phyloP scores from a whole-genome alignment of 2,329 filamentous ascomycete species.

The Sodiomyces alkalinus region DNA sequence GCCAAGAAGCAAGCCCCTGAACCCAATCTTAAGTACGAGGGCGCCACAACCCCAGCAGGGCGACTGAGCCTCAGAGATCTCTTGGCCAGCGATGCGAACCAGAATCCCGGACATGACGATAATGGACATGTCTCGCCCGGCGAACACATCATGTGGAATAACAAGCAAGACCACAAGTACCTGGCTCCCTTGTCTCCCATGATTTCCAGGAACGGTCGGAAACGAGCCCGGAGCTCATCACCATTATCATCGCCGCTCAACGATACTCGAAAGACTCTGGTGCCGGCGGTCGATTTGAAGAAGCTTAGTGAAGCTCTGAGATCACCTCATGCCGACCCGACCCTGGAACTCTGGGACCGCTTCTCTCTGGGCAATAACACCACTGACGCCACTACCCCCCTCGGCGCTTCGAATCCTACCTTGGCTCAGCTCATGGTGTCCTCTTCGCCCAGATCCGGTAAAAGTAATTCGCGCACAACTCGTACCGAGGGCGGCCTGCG shows the following conservation, averaged over 20 bases:
- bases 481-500: conserved; percentile 35
- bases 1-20: conserved; percentile 4
- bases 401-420: conserved; percentile 36
- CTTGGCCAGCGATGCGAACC: conserved; percentile 27
- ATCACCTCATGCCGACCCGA: conserved; percentile 57
- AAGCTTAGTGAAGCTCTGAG: conserved; percentile 42
- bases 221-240: conserved; percentile 61
- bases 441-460: conserved; percentile 50
- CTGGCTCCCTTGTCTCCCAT: conserved; percentile 29
- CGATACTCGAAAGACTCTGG: conserved; percentile 25
- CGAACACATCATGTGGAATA: conserved; percentile 47
- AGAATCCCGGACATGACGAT: conserved; percentile 27
- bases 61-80: conserved; percentile 42
- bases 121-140: conserved; percentile 38
- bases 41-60: conserved; percentile 8
- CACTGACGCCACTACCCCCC: conserved; percentile 20
- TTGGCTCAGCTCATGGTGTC: conserved; percentile 54
- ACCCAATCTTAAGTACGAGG: too few species aligned
- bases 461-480: conserved; percentile 18
- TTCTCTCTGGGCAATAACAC: conserved; percentile 40
- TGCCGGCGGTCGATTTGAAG: conserved; percentile 36
- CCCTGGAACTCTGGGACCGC: conserved; percentile 62
- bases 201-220: conserved; percentile 37
- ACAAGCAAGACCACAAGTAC: conserved; percentile 25
- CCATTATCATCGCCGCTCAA: conserved; percentile 51